Base-by-base conservation (phyloP, 1,139 yeast species). In the Groenewaldozyma sp. region DNA sequence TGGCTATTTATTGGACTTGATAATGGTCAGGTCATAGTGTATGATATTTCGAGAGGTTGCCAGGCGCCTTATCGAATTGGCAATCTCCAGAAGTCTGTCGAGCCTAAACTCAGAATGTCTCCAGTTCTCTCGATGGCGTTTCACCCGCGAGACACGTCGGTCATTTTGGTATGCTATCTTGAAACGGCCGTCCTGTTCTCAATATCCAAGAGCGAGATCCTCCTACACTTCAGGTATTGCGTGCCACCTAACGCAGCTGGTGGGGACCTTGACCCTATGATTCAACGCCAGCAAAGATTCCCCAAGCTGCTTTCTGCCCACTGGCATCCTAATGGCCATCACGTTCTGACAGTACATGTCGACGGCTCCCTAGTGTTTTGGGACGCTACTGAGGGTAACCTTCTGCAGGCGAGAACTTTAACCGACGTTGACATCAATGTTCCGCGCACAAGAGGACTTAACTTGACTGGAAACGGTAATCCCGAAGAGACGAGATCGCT, bases 241-340 rank as follows among this genome's bases (percentile, higher is more conserved):
- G 54, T 84, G 2, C 74, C 76, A 0, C 63, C 72, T n/a, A 72
- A 72, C 33, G 80, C 82, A 0, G 74, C 77, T 1, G 82, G 82
- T 22, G 83, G 82, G 7, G 76, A 73, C 37, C 64, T 72, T 2
- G 69, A 73, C 4, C 60, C 65, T n/a, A 27, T 45, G 5, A 42
- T 44, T 6, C 40, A 48, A 21, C 41, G 48, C 44, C 39, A 50
- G 50, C 21, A 41, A 16, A 59, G 77, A 36, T 61, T 58, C 24
- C 80, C 91, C 1, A 73, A 67, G 33, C 56, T 83, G 2, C 51
- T 67, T 2, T 76, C 75, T 39, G 79, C 95, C 0, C 67, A 76
- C 31, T 91, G 84, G 74, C 96, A 88, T 57, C 98, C 99, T 2
- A 86, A 87, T 56, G 96, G 97, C 0, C 70, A 86, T 35, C 94